A percentile compares a stretch with the other conserved stretches of the same genome.
Evolutionary conservation across 495 filamentous ascomycete species (phyloP).

Genomic region (Chaetomium fimeti): DNA sequence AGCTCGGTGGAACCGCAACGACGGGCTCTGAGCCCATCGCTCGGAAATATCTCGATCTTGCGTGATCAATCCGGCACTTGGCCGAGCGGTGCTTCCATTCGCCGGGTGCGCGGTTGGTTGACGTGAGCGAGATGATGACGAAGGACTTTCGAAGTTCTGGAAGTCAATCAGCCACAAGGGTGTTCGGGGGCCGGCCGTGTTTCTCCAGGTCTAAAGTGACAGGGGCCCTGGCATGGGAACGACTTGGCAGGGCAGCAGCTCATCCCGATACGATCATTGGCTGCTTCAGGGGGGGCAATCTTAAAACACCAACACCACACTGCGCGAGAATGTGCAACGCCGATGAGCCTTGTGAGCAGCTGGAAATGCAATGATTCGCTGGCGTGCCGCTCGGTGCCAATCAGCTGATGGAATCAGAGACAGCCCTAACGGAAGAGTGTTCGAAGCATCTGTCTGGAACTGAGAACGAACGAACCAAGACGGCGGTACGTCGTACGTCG

Average conservation of each 20-base stretch:
- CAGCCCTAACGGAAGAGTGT: neutral
- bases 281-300: conserved; percentile 18
- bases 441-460: neutral
- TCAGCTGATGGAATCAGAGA: neutral
- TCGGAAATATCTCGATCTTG: conserved; percentile 6
- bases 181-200: conserved; percentile 4
- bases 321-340: neutral
- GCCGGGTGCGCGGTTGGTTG: neutral
- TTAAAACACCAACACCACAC: conserved; percentile 3
- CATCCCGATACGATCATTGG: conserved; percentile 26
- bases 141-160: conserved; percentile 20
- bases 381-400: neutral
- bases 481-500: too few species aligned
- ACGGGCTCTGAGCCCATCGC: neutral
- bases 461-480: too few species aligned
- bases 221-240: conserved; percentile 8
- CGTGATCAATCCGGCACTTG: neutral
- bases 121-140: conserved; percentile 4
- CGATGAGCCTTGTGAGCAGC: conserved; percentile 25
- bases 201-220: conserved; percentile 8
- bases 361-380: conserved; percentile 24
- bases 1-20: neutral
- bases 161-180: conserved; percentile 17
- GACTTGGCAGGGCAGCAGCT: conserved; percentile 15
- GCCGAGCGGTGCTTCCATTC: neutral